A percentile compares a stretch with the other conserved stretches of the same genome.
Evolutionary conservation across 2,329 filamentous ascomycete genomes (phyloP).

Genomic region (Phaeophleospora eucalypticola): DNA sequence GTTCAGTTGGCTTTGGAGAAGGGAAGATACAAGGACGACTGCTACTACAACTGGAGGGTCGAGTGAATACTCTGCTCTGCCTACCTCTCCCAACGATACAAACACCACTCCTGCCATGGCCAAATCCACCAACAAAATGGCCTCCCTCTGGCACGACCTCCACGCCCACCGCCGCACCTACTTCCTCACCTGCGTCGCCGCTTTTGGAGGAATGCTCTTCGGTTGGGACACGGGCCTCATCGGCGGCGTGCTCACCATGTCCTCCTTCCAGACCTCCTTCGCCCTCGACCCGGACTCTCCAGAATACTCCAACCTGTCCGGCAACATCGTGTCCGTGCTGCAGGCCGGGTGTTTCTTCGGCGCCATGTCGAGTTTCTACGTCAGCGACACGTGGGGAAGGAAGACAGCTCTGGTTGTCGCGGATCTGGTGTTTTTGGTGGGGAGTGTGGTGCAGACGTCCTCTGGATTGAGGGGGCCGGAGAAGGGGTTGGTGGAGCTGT

Average conservation of each 20-base stretch:
- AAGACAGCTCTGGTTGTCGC: constrained; percentile 41
- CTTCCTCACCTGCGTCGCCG: constrained; percentile 39
- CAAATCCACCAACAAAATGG: constrained; percentile 19
- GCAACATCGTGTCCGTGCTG: constrained; percentile 43
- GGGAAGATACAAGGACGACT: too few relatives aligned
- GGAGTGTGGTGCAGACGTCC: constrained; percentile 40
- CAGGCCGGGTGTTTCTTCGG: constrained; percentile 45
- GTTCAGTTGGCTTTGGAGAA: too few relatives aligned
- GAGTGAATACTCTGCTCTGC: too few relatives aligned
- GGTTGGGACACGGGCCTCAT: constrained; percentile 30
- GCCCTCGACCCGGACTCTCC: constrained; percentile 32
- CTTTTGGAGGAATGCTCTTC: constrained; percentile 39
- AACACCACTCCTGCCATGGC: too few relatives aligned
- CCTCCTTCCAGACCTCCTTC: constrained; percentile 42
- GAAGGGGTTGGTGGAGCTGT: constrained; percentile 37
- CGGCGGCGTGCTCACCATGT: constrained; percentile 41
- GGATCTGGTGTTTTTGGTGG: constrained; percentile 41
- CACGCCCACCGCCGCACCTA: constrained; percentile 40
- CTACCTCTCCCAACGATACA: background rate
- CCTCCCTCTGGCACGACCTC: constrained; percentile 36
- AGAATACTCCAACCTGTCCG: constrained; percentile 38
- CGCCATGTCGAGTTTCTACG: constrained; percentile 40
- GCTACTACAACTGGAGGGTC: too few relatives aligned
- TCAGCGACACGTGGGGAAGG: constrained; percentile 40
- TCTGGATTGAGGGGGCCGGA: constrained; percentile 25